Evolutionary conservation across 2,329 filamentous ascomycete species (phyloP).

Genomic region (Madurella fahalii): DNA sequence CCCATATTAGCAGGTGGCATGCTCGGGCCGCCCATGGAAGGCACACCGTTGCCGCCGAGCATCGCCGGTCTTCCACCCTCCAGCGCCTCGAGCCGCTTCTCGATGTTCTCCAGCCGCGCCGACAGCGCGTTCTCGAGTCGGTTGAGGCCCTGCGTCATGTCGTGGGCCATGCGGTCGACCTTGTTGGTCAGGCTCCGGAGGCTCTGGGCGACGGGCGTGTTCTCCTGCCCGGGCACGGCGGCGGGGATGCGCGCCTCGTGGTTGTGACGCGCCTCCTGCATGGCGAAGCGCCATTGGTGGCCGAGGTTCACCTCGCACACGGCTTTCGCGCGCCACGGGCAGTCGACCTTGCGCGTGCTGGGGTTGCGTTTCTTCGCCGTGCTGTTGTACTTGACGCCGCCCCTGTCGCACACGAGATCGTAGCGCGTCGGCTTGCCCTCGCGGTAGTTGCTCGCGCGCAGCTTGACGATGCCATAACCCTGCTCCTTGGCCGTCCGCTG

Average conservation of each 20-base stretch:
- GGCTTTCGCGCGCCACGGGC: constrained; percentile 59
- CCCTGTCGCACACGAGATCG: constrained; percentile 59
- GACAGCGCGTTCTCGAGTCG: constrained; percentile 50
- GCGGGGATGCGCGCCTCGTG: constrained; percentile 56
- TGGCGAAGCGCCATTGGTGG: constrained; percentile 61
- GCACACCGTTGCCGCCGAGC: constrained; percentile 23
- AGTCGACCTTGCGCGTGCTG: constrained; percentile 61
- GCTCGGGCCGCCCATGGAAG: constrained; percentile 24
- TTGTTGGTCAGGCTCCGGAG: constrained; percentile 57
- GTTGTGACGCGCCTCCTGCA: constrained; percentile 58
- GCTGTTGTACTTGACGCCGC: constrained; percentile 61
- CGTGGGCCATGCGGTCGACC: constrained; percentile 55
- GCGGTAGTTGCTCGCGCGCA: constrained; percentile 60
- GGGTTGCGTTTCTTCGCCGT: constrained; percentile 62
- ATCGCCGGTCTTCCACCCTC: constrained; percentile 21
- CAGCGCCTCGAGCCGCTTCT: constrained; percentile 33
- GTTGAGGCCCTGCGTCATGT: constrained; percentile 50
- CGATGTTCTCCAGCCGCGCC: constrained; percentile 53
- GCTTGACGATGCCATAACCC: constrained; percentile 59
- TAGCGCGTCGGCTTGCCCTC: constrained; percentile 60
- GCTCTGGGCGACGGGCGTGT: constrained; percentile 54
- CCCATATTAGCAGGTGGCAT: constrained; percentile 30
- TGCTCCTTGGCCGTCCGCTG: constrained; percentile 59
- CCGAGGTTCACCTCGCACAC: constrained; percentile 60
- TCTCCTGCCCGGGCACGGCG: constrained; percentile 52